Percentiles rank a stretch among this genome's conserved stretches.
Evolutionary conservation across 164 flowering plant species (phyloP).

Genomic region (Dillenia suffruticosa): DNA sequence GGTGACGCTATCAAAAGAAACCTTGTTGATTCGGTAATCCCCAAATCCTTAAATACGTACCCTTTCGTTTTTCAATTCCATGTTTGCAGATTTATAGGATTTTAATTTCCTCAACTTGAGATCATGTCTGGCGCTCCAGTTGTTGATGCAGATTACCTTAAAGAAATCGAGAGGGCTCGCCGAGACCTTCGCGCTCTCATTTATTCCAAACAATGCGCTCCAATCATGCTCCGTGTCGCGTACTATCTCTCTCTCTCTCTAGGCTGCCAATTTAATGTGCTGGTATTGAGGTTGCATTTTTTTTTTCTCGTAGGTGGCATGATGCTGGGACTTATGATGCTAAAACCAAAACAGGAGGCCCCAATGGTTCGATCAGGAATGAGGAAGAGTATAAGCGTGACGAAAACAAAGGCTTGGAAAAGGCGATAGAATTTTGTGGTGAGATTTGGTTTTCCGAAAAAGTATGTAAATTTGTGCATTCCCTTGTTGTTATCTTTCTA

Average conservation of each 20-base stretch:
- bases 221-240: conserved; percentile 98
- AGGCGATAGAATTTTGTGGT: conserved; percentile 84
- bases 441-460: conserved; percentile 5
- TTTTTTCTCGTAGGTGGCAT: conserved; percentile 68
- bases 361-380: conserved; percentile 85
- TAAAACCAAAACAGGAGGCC: conserved; percentile 83
- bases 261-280: not conserved
- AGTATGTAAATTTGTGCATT: too few species aligned
- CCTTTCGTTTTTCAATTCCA: too few species aligned
- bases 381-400: conserved; percentile 76
- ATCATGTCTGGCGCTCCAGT: conserved; percentile 23
- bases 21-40: too few species aligned
- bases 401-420: conserved; percentile 72
- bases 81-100: too few species aligned
- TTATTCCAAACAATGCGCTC: conserved; percentile 77
- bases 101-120: too few species aligned
- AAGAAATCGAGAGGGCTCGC: conserved; percentile 82
- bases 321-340: conserved; percentile 94
- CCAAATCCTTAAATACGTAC: too few species aligned
- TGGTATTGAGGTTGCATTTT: too few species aligned
- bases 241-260: conserved; percentile 19
- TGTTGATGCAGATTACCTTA: conserved; percentile 76
- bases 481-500: too few species aligned
- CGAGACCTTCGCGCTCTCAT: conserved; percentile 90
- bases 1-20: too few species aligned